Evolutionary conservation across 805 yeast species (phyloP), one percentile per base, ranked within the genome.

Genomic region (Ogataea salicorniae): DNA sequence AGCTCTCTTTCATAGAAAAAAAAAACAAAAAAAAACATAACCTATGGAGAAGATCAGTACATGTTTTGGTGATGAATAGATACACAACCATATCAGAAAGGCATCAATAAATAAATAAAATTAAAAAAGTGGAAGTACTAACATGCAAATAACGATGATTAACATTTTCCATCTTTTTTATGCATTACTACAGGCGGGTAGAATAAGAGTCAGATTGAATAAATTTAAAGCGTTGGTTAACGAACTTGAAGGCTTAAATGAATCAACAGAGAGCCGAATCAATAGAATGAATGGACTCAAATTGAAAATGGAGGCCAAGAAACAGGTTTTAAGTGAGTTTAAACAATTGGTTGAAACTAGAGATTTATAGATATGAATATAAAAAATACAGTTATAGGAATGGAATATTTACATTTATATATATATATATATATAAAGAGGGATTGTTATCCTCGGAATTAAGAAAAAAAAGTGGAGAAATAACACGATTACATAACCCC

Each of bases 201-300:
- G 74, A 14, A 68, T 76, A 34, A 62, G 76, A 35, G 66, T 75
- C 20, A 58, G 77, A 50, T 49, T 76, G 26, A 60, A 59, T 43
- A 67, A 58, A 42, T 59, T 73, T 34, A 62, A 70, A 41, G 64
- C 56, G 44, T 53, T 64, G 8, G 54, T 75, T n/a, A 67, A 67
- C 47, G 66, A 64, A 34, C 66, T 75, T 11, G 77, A 74, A 41
- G 80, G 77, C 1, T 62, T 75, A 40, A 63, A 71, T 34, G 76
- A 73, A 49, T 64, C 74, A 1, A 67, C 71, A 15, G 73, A 68
- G 38, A 68, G 63, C 16, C 53, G 73, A 37, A 54, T 67, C 37
- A 49, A 47, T 23, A 59, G 62, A 34, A 68, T 75, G 41, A 67
- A 61, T 38, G 56, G 55, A n/a, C 55, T 73, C 46, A 60, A 59